These are phyloP conservation scores for Fusarium albosuccineum DNA, from an alignment of 2,329 filamentous ascomycete species.

Conservation along the genomic window DNA sequence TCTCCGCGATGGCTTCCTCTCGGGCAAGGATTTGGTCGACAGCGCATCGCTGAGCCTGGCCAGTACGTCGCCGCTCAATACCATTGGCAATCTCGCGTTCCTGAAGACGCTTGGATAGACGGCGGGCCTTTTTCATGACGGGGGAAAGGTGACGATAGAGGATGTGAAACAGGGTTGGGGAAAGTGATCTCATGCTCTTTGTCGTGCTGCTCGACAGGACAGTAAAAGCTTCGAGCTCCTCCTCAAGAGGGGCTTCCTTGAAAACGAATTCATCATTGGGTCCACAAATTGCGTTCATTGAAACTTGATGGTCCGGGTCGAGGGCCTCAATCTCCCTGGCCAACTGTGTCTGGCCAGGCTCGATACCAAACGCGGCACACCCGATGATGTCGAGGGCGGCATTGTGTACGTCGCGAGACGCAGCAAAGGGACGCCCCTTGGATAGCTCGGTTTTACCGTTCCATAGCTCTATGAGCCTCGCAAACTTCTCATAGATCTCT, in stretches of 20 bases:
- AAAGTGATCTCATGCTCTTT: constrained; percentile 24
- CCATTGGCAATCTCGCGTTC: constrained; percentile 18
- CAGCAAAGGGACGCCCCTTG: constrained; percentile 12
- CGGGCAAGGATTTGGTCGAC: constrained; percentile 27
- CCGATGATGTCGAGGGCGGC: constrained; percentile 31
- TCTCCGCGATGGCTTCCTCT: constrained; percentile 25
- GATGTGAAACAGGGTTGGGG: constrained; percentile 17
- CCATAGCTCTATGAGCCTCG: constrained; percentile 20
- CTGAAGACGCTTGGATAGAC: not conserved
- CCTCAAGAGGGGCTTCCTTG: constrained; percentile 8
- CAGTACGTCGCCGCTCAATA: constrained; percentile 8
- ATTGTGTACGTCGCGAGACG: constrained; percentile 24
- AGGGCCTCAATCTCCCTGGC: constrained; percentile 23
- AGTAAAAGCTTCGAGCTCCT: constrained; percentile 20
- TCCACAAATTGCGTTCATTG: not conserved
- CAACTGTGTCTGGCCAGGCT: constrained; percentile 17
- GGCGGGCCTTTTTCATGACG: constrained; percentile 1
- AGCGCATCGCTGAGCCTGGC: constrained; percentile 24
- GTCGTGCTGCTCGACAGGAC: constrained; percentile 13
- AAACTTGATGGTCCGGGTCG: accelerated
- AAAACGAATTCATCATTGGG: not conserved
- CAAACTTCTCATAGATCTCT: constrained; percentile 35
- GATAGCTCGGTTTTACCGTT: constrained; percentile 12
- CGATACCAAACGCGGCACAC: constrained; percentile 19
- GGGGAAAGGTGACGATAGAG: constrained; percentile 15